These are phyloP conservation scores for Biscutella auriculata DNA, from an alignment of 441 rosid species.

Conservation along the genomic window DNA sequence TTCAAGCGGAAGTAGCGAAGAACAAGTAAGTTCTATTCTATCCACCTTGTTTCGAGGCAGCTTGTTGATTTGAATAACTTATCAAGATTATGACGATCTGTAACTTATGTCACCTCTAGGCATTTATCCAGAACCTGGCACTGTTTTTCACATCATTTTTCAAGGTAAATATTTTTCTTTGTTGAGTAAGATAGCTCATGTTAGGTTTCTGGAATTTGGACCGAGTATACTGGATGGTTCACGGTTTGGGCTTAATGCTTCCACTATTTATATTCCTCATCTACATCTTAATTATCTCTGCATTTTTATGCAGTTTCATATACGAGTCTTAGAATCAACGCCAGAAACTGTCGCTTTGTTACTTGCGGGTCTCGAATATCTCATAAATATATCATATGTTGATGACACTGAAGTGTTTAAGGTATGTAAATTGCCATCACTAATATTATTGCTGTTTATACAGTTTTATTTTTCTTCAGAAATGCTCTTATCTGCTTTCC, in stretches of 20 bases:
- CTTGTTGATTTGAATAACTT: neutral
- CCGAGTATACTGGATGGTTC: neutral
- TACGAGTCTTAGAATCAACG: conserved; percentile 66
- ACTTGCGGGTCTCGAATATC: conserved; percentile 83
- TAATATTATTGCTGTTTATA: neutral
- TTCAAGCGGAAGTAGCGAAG: conserved; percentile 75
- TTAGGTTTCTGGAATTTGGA: neutral
- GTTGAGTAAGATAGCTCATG: neutral
- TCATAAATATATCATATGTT: conserved; percentile 81
- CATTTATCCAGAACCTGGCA: conserved; percentile 96
- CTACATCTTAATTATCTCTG: neutral
- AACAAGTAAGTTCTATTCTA: conserved; percentile 53
- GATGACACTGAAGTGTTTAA: conserved; percentile 99
- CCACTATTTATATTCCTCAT: neutral
- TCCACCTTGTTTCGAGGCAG: conserved; percentile 2
- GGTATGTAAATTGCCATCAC: conserved; percentile 31
- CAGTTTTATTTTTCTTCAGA: neutral
- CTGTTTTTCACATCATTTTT: conserved; percentile 90
- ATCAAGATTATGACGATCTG: neutral
- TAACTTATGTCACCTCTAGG: conserved; percentile 37
- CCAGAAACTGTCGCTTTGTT: conserved; percentile 60
- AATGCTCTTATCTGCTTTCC: neutral
- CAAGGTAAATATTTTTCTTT: conserved; percentile 44
- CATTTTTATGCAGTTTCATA: conserved; percentile 56
- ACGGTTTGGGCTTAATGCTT: neutral